Evolutionary conservation across 2,329 filamentous ascomycete species (phyloP).

Genomic region (Penicillium griseofulvum): DNA sequence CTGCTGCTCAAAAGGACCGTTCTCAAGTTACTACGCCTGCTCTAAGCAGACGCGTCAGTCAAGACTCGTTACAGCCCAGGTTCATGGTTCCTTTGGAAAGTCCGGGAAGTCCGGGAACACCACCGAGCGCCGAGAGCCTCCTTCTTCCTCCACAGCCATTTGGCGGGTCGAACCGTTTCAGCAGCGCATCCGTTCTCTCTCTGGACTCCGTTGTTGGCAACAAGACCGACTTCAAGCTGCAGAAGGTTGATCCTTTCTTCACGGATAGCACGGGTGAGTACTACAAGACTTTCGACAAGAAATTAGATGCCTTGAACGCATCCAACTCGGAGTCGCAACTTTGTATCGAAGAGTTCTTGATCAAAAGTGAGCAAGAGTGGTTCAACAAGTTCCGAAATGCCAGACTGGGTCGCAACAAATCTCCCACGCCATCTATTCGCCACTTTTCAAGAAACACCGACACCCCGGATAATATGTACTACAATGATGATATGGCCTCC

Average conservation of each 20-base stretch:
- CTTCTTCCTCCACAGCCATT: constrained; percentile 31
- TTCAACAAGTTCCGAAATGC: constrained; percentile 59
- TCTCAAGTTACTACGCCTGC: constrained; percentile 6
- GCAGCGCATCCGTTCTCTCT: constrained; percentile 51
- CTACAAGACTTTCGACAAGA: constrained; percentile 57
- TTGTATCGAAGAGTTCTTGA: constrained; percentile 65
- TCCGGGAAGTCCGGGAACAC: constrained; percentile 28
- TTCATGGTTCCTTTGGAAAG: constrained; percentile 21
- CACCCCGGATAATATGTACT: constrained; percentile 41
- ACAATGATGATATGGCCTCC: constrained; percentile 35
- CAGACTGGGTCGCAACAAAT: constrained; percentile 53
- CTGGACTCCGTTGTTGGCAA: constrained; percentile 58
- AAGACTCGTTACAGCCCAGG: constrained; percentile 23
- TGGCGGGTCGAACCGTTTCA: constrained; percentile 33
- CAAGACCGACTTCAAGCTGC: constrained; percentile 61
- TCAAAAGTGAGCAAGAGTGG: constrained; percentile 66
- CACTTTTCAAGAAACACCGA: constrained; percentile 30
- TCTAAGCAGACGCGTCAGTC: constrained; percentile 16
- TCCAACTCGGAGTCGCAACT: constrained; percentile 58
- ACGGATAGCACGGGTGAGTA: constrained; percentile 63
- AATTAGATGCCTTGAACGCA: constrained; percentile 54
- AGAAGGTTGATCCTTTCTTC: constrained; percentile 67
- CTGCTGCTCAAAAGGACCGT: constrained; percentile 18
- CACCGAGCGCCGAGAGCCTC: constrained; percentile 31
- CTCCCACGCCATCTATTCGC: constrained; percentile 37